Conservation (phyloP, 768 basidiomycete genomes). For the Phlebiopsis gigantea region DNA sequence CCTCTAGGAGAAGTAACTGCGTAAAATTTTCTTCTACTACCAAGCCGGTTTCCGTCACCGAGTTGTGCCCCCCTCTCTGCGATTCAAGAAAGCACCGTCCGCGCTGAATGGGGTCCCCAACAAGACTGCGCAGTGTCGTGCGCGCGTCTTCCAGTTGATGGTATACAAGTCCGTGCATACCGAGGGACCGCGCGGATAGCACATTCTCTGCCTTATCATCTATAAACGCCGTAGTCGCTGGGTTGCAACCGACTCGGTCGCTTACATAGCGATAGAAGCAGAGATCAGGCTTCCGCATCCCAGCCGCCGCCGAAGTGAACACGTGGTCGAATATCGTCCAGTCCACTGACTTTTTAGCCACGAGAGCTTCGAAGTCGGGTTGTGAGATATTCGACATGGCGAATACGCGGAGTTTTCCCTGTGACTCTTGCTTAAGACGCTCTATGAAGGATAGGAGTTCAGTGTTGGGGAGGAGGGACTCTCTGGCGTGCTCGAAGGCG, state of each 20-base stretch:
- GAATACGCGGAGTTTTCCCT: constrained; percentile 37
- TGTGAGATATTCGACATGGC: constrained; percentile 58
- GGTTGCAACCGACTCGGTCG: constrained; percentile 37
- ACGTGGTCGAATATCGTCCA: constrained; percentile 29
- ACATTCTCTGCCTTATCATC: constrained; percentile 61
- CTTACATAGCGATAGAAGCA: constrained; percentile 49
- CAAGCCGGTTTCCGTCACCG: constrained; percentile 38
- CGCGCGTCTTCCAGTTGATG: constrained; percentile 36
- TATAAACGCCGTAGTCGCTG: constrained; percentile 45
- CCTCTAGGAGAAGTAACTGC: constrained; percentile 53
- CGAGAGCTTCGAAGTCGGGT: constrained; percentile 35
- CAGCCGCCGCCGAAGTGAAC: constrained; percentile 46
- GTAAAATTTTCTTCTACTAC: constrained; percentile 49
- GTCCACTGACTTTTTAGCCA: constrained; percentile 9
- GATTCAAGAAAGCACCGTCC: too few relatives aligned
- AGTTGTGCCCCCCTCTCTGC: constrained; percentile 31
- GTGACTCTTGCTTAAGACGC: constrained; percentile 31
- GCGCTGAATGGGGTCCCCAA: too few relatives aligned
- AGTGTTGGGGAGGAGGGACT: constrained; percentile 41
- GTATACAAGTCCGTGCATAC: constrained; percentile 46
- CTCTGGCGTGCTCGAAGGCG: constrained; percentile 43
- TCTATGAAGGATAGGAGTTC: constrained; percentile 39
- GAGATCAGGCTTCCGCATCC: constrained; percentile 53
- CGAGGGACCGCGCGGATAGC: constrained; percentile 49
- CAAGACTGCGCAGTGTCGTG: constrained; percentile 38